Evolutionary conservation across 768 basidiomycete genomes (phyloP), one percentile per base, ranked within the genome.

Genomic region (Tulasnella sp.): DNA sequence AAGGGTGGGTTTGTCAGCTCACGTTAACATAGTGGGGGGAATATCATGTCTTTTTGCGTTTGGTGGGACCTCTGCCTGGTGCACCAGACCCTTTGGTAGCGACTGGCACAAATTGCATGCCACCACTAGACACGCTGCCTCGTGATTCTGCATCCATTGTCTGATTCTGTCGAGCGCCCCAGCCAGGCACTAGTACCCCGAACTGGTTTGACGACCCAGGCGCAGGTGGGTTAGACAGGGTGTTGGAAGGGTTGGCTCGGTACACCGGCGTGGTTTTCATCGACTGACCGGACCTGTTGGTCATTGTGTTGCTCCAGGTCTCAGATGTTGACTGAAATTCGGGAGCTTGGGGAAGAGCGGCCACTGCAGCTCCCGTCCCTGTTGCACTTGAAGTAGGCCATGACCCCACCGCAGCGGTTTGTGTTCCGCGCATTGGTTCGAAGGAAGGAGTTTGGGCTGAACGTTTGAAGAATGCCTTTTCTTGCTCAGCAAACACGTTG

Each of bases 21-120:
- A n/a, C n/a, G n/a, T n/a, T n/a, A n/a, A n/a, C n/a, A n/a, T n/a
- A n/a, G n/a, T n/a, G n/a, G n/a, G n/a, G n/a, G n/a, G n/a, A n/a
- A n/a, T n/a, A n/a, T 45, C 23, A 46, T 14, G 45, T 23, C n/a
- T 46, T 46, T 23, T 46, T 46, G 6, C 45, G 25, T 29, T 46
- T 46, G 6, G 45, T 46, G 3, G 45, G 45, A 1, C 45, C 45
- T 12, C 45, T 23, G 6, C 45, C 45, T 27, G 45, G 45, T 0
- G 45, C 45, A 15, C 45, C 45, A 15, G 45, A 6, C 23, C 45
- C 45, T 12, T 46, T 46, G 1, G 45, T 46, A 25, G 31, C 12
- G 11, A 46, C 45, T 25, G 45, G 45, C 25, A 46, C 45, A 12
- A 46, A 46, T 15, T 46, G 45, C 45, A 46, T 46, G n/a, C n/a